Evolutionary conservation across 352 stramenopile genomes (phyloP).

Genomic region (Lagenidium giganteum): DNA sequence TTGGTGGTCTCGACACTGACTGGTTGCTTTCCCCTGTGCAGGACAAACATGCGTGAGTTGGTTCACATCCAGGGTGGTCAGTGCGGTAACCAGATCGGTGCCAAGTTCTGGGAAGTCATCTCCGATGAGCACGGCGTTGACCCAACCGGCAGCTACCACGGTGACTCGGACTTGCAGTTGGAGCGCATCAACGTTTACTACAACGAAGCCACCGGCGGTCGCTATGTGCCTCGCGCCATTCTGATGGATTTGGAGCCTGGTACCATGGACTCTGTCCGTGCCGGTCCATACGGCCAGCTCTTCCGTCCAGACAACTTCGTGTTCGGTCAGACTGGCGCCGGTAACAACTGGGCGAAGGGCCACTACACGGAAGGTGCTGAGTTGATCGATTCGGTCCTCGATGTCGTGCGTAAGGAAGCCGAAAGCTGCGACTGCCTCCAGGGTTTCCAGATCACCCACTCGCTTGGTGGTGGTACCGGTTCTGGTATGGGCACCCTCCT

Average conservation of each 20-base stretch:
- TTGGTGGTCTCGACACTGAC: no score
- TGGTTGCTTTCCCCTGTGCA: conserved; percentile 7
- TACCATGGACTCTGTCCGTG: conserved; percentile 98
- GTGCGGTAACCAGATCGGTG: conserved; percentile 98
- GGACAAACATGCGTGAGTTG: conserved; percentile 92
- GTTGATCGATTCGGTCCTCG: conserved; percentile 97
- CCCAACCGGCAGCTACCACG: conserved; percentile 90
- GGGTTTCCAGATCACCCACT: conserved; percentile 99
- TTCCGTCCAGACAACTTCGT: conserved; percentile 99
- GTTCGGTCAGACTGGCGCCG: conserved; percentile 96
- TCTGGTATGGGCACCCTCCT: conserved; percentile 99
- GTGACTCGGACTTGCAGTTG: conserved; percentile 96
- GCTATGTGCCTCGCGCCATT: conserved; percentile 97
- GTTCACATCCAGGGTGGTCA: conserved; percentile 98
- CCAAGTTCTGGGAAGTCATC: conserved; percentile 98
- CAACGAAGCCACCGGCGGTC: conserved; percentile 96
- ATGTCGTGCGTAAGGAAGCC: conserved; percentile 98
- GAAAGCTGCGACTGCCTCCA: conserved; percentile 98
- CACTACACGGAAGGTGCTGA: conserved; percentile 99
- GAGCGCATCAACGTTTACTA: conserved; percentile 99
- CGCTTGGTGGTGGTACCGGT: conserved; percentile 98
- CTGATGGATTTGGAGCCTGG: conserved; percentile 99
- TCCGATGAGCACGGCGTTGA: conserved; percentile 95
- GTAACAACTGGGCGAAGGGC: conserved; percentile 99
- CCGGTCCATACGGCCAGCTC: conserved; percentile 94